Evolutionary conservation across 805 yeast species (phyloP), one percentile per base, ranked within the genome.

Genomic region (Candida stauntonica): DNA sequence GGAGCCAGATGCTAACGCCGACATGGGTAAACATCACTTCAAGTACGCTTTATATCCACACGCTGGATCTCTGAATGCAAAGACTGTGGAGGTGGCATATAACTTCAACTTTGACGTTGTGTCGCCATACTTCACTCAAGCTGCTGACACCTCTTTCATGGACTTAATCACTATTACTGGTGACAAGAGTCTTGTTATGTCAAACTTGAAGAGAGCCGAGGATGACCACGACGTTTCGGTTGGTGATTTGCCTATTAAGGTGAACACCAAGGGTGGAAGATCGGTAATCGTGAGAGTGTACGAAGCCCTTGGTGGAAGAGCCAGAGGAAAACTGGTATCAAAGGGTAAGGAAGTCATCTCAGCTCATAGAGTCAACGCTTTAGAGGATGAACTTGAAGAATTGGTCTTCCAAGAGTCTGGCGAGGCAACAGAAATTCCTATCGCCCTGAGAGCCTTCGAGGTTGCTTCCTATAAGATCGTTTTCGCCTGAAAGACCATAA

Each of bases 1-100:
- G 62, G 85, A 87, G 16, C 99, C 99, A 0, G 99, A 91, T 70
- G 89, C 81, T 7, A 72, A 78, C 56, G 97, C 98, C 7, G 99
- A 91, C 60, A 87, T 93, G 85, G 98, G 96, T 3, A 45, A 53
- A 7, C 99, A 91, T 61, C 68, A 67, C 41, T 84, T 93, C 65
- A 78, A 78, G 45, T 93, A 89, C 61, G 94, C 94, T 0, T 62
- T 91, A 26, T 73, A 76, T 42, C 97, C 98, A 5, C 99, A 91
- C 60, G 50, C 55, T 16, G 96, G 95, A 4, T 62, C 73, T 0
- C 65, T 91, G 34, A 69, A 76, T 8, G 57, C 70, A 1, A 76
- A 77, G 17, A 79, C 87, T 3, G 89, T 91, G 12, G 73, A 75
- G 43, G 70, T 81, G 32, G 96, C 86, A 0, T 76, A 81, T 63